Conservation (phyloP, 2,329 filamentous ascomycete genomes). For the Alternaria panax region DNA sequence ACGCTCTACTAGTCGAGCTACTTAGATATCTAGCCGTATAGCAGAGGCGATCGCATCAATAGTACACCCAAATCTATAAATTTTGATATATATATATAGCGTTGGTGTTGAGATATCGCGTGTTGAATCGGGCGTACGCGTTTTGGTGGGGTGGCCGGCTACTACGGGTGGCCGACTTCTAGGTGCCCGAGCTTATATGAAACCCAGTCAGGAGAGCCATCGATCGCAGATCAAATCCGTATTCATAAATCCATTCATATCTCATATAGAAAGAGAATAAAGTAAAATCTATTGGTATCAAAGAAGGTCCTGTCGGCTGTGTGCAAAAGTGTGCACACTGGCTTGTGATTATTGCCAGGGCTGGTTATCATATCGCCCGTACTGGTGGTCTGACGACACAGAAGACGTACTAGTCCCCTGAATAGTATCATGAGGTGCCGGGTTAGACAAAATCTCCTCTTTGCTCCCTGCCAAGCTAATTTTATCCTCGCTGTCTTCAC, state of each 20-base stretch:
- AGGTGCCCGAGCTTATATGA: no score
- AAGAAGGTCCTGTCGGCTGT: background rate
- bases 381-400: conserved; percentile 22
- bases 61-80: no score
- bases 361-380: conserved; percentile 18
- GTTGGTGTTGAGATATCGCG: no score
- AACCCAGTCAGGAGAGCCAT: background rate
- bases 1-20: no score
- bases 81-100: no score
- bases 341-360: conserved; percentile 4
- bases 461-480: conserved; percentile 25
- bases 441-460: conserved; percentile 20
- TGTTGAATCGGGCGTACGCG: no score
- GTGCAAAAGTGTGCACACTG: background rate
- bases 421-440: conserved; percentile 5
- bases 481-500: conserved; percentile 13
- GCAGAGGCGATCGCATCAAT: no score
- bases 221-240: background rate
- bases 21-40: no score
- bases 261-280: background rate
- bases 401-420: conserved; percentile 20
- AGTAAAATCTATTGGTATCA: conserved; percentile 4
- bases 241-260: background rate
- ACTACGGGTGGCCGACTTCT: no score
- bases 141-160: no score